Conservation (phyloP, 371 early-diverging fungal species). For the Syncephalastrum contaminatum region DNA sequence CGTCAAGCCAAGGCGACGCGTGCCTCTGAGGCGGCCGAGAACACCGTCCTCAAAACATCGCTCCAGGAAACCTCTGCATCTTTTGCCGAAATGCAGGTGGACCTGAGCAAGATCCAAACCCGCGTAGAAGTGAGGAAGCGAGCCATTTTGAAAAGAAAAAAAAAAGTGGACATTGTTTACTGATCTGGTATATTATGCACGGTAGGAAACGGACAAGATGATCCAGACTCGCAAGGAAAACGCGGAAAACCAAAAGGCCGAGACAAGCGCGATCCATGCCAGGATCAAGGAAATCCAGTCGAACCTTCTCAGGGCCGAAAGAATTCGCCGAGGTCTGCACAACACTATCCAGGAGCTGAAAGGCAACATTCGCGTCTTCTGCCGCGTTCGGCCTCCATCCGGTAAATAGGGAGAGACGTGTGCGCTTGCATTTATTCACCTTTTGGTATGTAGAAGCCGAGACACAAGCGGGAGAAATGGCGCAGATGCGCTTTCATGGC, state of each 20-base stretch:
- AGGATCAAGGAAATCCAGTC: constrained; percentile 53
- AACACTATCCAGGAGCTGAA: constrained; percentile 95
- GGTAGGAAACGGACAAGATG: constrained; percentile 31
- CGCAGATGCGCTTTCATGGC: constrained; percentile 41
- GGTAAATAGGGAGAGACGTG: too few relatives aligned
- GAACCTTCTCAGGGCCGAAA: constrained; percentile 76
- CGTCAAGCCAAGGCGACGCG: too few relatives aligned
- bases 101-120: too few relatives aligned
- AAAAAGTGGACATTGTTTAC: too few relatives aligned
- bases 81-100: too few relatives aligned
- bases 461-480: constrained; percentile 13
- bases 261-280: constrained; percentile 14
- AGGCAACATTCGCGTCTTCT: constrained; percentile 98
- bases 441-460: constrained; percentile 17
- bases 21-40: too few relatives aligned
- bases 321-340: constrained; percentile 77
- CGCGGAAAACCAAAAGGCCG: constrained; percentile 44
- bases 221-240: constrained; percentile 41
- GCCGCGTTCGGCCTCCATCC: constrained; percentile 87
- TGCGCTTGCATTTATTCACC: too few relatives aligned
- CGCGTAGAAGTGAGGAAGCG: too few relatives aligned
- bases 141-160: too few relatives aligned
- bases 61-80: too few relatives aligned
- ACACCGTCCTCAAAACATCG: too few relatives aligned
- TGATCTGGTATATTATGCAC: too few relatives aligned